Evolutionary conservation across 805 yeast species (phyloP), one percentile per base, ranked within the genome.

Genomic region (Tetrapisispora pingtungensis): DNA sequence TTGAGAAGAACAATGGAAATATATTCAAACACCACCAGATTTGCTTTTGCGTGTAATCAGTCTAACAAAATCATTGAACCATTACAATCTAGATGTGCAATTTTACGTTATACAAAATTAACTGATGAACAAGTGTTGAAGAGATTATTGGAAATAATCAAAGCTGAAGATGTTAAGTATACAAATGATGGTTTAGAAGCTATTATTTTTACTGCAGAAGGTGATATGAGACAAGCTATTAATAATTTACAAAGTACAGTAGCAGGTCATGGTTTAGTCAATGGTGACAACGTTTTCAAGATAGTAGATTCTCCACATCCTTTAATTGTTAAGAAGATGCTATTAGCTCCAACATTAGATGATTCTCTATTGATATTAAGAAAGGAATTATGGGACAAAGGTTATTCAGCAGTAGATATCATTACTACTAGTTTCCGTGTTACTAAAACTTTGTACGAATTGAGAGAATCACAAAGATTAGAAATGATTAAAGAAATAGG

Each of bases 271-370:
- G 89, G 84, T 3, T 73, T 84, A 44, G 96, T 93, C n/a, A 84
- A 79, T 57, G 87, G 87, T 39, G 87, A 84, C 34, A 90, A 89
- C 56, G 98, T 93, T 15, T 93, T 88, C 72, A 86, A 84, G 60
- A 85, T 93, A 46, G 97, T 93, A 3, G 98, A 93, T 61, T 83
- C 88, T 43, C 98, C 98, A 2, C 97, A 93, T 65, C 98, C 98
- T 0, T 64, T 88, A 41, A 79, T 85, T 5, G 81, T 93, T 33
- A 78, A 78, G 53, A 78, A 78, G 53, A 80, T 84, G 80, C 65
- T 84, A 33, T 61, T 84, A 41, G 63, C 69, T 31, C 62, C 69
- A 15, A 66, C 74, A 15, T 73, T 87, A 27, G 94, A 88, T 46
- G 75, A 69, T 4, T 80, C 94, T 1, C 58, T 88, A 12, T 75